Conservation (phyloP, 2,329 filamentous ascomycete genomes). For the Pseudogymnoascus sp. region DNA sequence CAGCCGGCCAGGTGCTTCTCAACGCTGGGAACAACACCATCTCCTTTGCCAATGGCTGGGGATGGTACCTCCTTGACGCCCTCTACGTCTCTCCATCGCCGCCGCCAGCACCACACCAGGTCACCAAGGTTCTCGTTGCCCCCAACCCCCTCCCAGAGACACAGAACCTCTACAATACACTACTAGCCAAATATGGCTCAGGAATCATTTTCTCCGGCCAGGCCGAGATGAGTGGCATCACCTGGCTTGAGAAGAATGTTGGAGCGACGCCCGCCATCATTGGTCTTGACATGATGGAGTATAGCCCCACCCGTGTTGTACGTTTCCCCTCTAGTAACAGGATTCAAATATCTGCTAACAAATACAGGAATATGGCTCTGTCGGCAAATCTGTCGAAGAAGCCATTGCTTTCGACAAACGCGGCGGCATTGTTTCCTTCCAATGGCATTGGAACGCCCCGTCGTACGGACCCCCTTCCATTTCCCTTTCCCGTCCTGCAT, state of each 20-base stretch:
- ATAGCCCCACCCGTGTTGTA: conserved; percentile 38
- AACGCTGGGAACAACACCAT: conserved; percentile 37
- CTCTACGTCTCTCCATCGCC: conserved; percentile 33
- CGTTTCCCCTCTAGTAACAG: conserved; percentile 15
- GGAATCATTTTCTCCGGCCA: conserved; percentile 35
- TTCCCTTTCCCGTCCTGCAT: conserved; percentile 1
- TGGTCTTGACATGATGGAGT: conserved; percentile 41
- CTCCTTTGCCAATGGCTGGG: conserved; percentile 40
- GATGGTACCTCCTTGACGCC: conserved; percentile 40
- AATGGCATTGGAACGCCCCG: conserved; percentile 43
- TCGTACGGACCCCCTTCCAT: conserved; percentile 13
- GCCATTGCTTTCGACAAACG: conserved; percentile 36
- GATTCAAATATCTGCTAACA: neutral
- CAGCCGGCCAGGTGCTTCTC: conserved; percentile 38
- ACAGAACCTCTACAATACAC: conserved; percentile 15
- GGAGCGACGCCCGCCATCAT: conserved; percentile 41
- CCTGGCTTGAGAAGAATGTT: conserved; percentile 37
- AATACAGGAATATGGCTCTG: conserved; percentile 26
- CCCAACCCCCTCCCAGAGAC: conserved; percentile 21
- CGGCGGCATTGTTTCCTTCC: conserved; percentile 39
- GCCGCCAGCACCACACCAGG: conserved; percentile 32
- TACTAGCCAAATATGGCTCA: conserved; percentile 15
- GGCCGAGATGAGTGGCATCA: conserved; percentile 36
- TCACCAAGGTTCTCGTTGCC: conserved; percentile 33
- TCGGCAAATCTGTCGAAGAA: conserved; percentile 37